Evolutionary conservation across 139 green algal species (phyloP).

Genomic region (Diplosphaera chodatii): DNA sequence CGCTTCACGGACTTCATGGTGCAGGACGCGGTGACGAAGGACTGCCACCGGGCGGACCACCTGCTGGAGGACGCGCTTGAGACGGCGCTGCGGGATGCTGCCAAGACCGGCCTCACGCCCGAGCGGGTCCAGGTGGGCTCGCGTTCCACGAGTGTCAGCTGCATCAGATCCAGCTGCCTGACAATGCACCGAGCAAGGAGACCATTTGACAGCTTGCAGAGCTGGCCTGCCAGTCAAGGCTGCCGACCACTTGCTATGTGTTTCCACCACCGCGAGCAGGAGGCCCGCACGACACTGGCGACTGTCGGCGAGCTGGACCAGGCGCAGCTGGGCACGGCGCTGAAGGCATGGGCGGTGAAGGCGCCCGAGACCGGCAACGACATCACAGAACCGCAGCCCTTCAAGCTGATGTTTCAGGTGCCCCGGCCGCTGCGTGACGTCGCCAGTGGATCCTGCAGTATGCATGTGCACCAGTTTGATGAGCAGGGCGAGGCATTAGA

Average conservation of each 20-base stretch:
- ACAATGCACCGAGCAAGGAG: too few species aligned
- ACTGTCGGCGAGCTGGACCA: conserved; percentile 78
- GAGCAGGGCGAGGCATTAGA: too few species aligned
- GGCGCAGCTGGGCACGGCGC: conserved; percentile 63
- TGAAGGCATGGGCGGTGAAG: conserved; percentile 76
- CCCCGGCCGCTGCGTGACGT: too few species aligned
- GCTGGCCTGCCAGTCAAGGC: too few species aligned
- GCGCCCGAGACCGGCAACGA: conserved; percentile 93
- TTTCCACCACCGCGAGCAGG: too few species aligned
- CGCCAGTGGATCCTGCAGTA: too few species aligned
- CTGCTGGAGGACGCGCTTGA: conserved; percentile 84
- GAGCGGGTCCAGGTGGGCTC: conserved; percentile 37
- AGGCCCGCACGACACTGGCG: conserved; percentile 66
- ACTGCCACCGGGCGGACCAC: conserved; percentile 93
- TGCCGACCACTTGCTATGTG: too few species aligned
- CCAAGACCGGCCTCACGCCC: conserved; percentile 39
- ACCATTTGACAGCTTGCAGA: too few species aligned
- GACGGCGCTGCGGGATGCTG: conserved; percentile 65
- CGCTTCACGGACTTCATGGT: conserved; percentile 98
- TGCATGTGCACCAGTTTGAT: too few species aligned
- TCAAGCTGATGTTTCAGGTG: conserved; percentile 99
- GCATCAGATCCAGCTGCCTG: too few species aligned
- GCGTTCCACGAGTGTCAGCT: too few species aligned
- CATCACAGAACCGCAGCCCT: conserved; percentile 85
- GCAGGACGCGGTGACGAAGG: conserved; percentile 78